Percentiles rank a stretch among this genome's conserved stretches.
Conservation (phyloP, 805 yeast species). For the Metschnikowia peoriensis region DNA sequence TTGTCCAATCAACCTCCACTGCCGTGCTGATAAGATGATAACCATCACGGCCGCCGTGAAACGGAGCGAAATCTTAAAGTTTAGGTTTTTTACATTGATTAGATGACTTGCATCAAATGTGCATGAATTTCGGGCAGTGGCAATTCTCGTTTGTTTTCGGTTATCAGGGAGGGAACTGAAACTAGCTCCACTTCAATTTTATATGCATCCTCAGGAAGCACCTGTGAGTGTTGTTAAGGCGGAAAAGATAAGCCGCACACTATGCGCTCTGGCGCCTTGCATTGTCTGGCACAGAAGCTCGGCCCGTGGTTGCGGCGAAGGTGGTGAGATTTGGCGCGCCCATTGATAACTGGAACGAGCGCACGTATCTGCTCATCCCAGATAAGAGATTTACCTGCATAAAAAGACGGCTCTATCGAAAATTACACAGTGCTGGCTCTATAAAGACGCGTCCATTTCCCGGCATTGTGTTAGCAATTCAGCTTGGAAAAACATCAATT, state of each 20-base stretch:
- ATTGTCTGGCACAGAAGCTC: background rate
- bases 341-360: background rate
- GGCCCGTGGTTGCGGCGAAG: constrained; percentile 7
- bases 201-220: background rate
- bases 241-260: background rate
- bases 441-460: background rate
- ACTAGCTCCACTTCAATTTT: background rate
- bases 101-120: too few relatives aligned
- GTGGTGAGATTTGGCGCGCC: background rate
- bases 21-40: too few relatives aligned
- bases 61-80: too few relatives aligned
- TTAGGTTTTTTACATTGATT: too few relatives aligned
- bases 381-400: constrained; percentile 10
- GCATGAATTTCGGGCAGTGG: too few relatives aligned
- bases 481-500: background rate
- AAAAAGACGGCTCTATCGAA: background rate
- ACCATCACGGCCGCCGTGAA: too few relatives aligned
- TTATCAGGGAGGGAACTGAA: background rate
- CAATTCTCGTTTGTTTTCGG: too few relatives aligned
- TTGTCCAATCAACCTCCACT: too few relatives aligned
- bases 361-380: background rate
- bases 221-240: background rate
- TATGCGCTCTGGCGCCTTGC: background rate
- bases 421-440: background rate
- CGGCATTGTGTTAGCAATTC: background rate